Conservation (phyloP, 257 asterid species). For the Mentha longifolia region DNA sequence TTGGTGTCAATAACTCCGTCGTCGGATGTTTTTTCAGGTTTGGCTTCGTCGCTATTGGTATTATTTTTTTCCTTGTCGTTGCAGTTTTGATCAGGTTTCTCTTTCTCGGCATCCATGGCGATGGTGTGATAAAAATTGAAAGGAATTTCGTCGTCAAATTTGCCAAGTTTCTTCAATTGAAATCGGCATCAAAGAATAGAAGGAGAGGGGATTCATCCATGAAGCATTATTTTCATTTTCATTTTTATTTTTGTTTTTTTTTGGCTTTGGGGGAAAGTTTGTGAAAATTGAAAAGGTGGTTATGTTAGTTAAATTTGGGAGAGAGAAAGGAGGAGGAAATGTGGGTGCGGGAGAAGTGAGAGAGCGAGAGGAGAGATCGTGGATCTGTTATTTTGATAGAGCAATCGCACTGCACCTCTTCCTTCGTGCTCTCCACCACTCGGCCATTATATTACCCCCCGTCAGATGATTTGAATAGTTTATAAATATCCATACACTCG, state of each 20-base stretch:
- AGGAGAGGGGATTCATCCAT: conserved; percentile 12
- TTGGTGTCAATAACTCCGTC: not conserved
- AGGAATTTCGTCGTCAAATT: not conserved
- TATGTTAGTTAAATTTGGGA: conserved; percentile 29
- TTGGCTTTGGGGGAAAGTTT: conserved; percentile 8
- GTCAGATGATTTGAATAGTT: no score
- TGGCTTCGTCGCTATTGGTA: not conserved
- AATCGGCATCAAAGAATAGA: conserved; percentile 17
- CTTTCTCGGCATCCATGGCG: conserved; percentile 59
- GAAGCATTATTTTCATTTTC: not conserved
- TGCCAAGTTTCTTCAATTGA: not conserved
- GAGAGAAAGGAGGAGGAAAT: conserved; percentile 22
- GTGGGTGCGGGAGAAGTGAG: conserved; percentile 28
- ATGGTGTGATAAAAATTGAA: not conserved
- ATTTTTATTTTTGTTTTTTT: not conserved
- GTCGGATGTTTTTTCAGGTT: conserved; percentile 9
- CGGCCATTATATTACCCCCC: not conserved
- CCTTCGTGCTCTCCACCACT: conserved; percentile 32
- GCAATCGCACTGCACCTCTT: conserved; percentile 5
- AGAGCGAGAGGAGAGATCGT: conserved; percentile 38
- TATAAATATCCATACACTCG: no score
- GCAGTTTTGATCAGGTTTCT: conserved; percentile 34
- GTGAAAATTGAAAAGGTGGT: conserved; percentile 31
- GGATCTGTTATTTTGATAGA: conserved; percentile 22
- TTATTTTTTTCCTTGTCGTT: not conserved